Evolutionary conservation across 2,329 filamentous ascomycete genomes (phyloP).

Genomic region (Septoria petroselini): DNA sequence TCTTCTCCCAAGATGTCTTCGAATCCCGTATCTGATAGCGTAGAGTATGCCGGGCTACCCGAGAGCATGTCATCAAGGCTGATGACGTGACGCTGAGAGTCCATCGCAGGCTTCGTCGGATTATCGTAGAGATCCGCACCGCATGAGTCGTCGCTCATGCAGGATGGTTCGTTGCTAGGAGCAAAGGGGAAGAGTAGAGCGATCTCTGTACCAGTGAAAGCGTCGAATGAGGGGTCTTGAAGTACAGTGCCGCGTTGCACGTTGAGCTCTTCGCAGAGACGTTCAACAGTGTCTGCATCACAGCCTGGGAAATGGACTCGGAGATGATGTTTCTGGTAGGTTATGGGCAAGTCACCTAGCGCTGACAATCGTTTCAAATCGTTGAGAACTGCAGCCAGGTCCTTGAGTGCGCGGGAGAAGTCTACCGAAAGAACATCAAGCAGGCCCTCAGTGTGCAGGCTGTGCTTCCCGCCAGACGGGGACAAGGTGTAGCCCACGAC

Average conservation of each 20-base stretch:
- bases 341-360: constrained; percentile 79
- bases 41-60: constrained; percentile 39
- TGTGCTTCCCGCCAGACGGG: constrained; percentile 41
- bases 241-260: constrained; percentile 73
- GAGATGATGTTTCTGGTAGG: constrained; percentile 65
- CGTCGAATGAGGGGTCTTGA: constrained; percentile 75
- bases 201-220: constrained; percentile 64
- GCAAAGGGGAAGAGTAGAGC: constrained; percentile 86
- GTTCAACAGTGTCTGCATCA: constrained; percentile 76
- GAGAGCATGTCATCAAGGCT: constrained; percentile 60
- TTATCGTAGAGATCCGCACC: constrained; percentile 29
- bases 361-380: constrained; percentile 75
- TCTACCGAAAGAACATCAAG: constrained; percentile 82
- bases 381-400: constrained; percentile 72
- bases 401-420: constrained; percentile 81
- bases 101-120: constrained; percentile 15
- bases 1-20: constrained; percentile 37
- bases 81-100: constrained; percentile 35
- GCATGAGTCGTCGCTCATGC: constrained; percentile 43
- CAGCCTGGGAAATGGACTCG: constrained; percentile 89
- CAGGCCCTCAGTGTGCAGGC: constrained; percentile 77
- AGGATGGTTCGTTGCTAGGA: constrained; percentile 53
- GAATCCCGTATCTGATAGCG: constrained; percentile 34
- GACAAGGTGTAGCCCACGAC: constrained; percentile 53
- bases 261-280: constrained; percentile 81